Evolutionary conservation across 257 asterid species (phyloP).

Genomic region (Anisodus tanguticus): DNA sequence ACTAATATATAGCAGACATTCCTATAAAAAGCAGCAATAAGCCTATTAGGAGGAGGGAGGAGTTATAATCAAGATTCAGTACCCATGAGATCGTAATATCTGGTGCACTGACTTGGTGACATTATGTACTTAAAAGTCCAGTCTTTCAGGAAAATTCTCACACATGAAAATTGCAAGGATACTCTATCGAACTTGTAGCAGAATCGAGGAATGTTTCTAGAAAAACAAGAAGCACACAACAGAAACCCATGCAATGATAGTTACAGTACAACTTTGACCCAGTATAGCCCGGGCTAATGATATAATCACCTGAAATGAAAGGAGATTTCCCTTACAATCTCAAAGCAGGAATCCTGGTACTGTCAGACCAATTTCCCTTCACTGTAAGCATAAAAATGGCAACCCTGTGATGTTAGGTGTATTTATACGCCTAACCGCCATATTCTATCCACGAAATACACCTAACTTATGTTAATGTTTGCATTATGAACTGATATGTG

Average conservation of each 20-base stretch:
- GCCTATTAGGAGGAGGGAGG: neutral
- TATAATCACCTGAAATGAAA: slow-evolving; percentile 5
- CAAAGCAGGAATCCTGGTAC: neutral
- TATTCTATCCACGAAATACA: no score
- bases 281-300: neutral
- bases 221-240: slow-evolving; percentile 2
- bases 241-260: neutral
- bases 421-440: no score
- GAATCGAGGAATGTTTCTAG: neutral
- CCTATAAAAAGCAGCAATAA: neutral
- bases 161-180: neutral
- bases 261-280: neutral
- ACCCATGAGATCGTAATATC: neutral
- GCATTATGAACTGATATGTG: no score
- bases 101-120: neutral
- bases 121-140: neutral
- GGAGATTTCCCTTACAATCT: slow-evolving; percentile 24
- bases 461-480: no score
- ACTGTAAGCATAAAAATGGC: neutral
- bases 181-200: neutral
- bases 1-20: neutral
- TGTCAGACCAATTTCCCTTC: slow-evolving; percentile 5
- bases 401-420: neutral
- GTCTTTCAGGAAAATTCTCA: neutral
- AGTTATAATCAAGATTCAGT: neutral